Evolutionary conservation across 202 grass and related monocot genomes (phyloP).

Genomic region (Schoenoplectus triqueter): DNA sequence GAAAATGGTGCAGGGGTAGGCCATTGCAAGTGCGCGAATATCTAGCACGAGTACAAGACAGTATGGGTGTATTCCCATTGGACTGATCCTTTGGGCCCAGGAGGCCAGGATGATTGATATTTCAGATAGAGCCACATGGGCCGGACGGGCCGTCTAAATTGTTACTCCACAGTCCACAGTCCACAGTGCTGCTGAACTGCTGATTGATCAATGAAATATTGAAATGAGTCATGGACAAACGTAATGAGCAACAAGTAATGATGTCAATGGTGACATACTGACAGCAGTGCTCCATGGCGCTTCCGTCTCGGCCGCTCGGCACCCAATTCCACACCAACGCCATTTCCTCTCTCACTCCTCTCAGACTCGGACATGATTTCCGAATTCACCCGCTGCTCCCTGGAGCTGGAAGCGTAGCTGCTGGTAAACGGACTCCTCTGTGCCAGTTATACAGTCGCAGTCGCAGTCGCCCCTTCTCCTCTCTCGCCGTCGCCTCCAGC

Average conservation of each 20-base stretch:
- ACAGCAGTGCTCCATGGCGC: neutral
- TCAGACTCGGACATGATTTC: neutral
- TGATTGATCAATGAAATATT: too few relatives aligned
- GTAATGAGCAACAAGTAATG: too few relatives aligned
- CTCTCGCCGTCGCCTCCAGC: neutral
- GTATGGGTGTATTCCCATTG: too few relatives aligned
- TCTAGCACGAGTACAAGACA: too few relatives aligned
- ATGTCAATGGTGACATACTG: too few relatives aligned
- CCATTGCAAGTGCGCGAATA: too few relatives aligned
- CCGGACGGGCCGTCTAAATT: neutral
- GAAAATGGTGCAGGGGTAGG: too few relatives aligned
- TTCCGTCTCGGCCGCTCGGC: slow-evolving; percentile 22
- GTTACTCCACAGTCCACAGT: too few relatives aligned
- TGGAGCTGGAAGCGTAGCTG: neutral
- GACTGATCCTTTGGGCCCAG: too few relatives aligned
- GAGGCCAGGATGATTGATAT: neutral
- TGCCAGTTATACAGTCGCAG: neutral
- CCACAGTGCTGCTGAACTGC: too few relatives aligned
- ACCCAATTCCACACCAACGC: neutral
- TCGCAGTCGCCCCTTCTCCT: neutral
- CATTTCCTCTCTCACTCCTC: neutral
- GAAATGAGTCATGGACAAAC: too few relatives aligned
- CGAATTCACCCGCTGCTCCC: neutral
- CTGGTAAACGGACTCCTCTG: slow-evolving; percentile 10
- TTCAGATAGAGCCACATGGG: neutral